Evolutionary conservation across 2,329 filamentous ascomycete genomes (phyloP), one percentile per base, ranked within the genome.

Genomic region (Clonostachys solani): DNA sequence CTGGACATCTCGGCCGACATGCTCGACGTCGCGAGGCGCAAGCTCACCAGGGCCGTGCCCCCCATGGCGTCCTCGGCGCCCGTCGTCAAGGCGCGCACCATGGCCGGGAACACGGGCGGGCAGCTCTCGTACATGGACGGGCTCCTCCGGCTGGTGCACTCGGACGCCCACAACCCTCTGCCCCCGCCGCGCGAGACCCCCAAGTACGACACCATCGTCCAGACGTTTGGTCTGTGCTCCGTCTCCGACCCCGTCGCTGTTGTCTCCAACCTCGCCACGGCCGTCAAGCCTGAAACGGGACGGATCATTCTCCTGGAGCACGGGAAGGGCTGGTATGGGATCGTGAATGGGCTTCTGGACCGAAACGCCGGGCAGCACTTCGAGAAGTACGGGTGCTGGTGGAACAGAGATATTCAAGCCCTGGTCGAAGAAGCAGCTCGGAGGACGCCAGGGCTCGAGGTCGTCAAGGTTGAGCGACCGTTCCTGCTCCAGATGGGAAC

Each of bases 161-260:
- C 65, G 40, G 77, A 81, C 52, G 76, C 74, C 4, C 69, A 73
- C 50, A 52, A 63, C 34, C 54, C 63, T 0, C 61, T 80, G 2
- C 74, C 75, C 2, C 46, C 60, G 6, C 63, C 69, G 49, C 66
- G 57, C n/a, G 33, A 42, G 5, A 36, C 33, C 45, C 47, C 40
- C 6, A 72, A 72, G 52, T 86, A 84, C 64, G 82, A 86, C 63
- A 84, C 80, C 3, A 66, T 85, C 36, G 59, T 85, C 33, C 81
- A 85, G 57, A 83, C 80, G 0, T 85, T 86, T 63, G 81, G 81
- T 5, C 71, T 86, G 23, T 86, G 82, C 64, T 82, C 77, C 55
- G 81, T 84, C 4, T 67, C 69, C 5, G 74, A 83, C 56, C 82
- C 82, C 2, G 69, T 75, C 10, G 60, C 59, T 29, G 68, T 85